Conservation (phyloP, 192 early-diverging fungal species). For the Mortierella antarctica region DNA sequence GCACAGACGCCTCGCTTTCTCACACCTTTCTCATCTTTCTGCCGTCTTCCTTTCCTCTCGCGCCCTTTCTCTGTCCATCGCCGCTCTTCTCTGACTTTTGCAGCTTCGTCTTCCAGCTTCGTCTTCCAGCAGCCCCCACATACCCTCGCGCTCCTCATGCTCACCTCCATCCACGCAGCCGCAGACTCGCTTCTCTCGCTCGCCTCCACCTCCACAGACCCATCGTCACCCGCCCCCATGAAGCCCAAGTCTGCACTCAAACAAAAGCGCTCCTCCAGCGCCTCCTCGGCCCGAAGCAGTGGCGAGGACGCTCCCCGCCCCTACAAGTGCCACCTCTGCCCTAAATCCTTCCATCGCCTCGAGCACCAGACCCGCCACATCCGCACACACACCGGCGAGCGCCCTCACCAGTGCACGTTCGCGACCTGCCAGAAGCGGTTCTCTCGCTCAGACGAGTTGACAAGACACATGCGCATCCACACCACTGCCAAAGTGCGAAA, state of each 20-base stretch:
- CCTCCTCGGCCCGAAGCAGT: conserved; percentile 41
- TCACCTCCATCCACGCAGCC: conserved; percentile 45
- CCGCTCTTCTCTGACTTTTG: conserved; percentile 2
- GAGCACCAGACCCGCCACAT: conserved; percentile 90
- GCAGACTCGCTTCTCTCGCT: conserved; percentile 45
- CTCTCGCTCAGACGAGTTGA: conserved; percentile 85
- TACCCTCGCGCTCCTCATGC: not conserved
- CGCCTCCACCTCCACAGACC: not conserved
- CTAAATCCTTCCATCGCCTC: conserved; percentile 78
- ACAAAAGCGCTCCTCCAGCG: conserved; percentile 48
- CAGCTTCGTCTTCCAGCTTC: conserved; percentile 1
- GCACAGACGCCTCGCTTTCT: not conserved
- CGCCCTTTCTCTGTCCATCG: conserved; percentile 1
- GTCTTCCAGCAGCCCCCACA: conserved; percentile 8
- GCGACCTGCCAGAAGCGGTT: conserved; percentile 82
- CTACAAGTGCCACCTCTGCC: conserved; percentile 71
- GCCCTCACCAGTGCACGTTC: conserved; percentile 83
- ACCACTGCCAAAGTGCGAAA: conserved; percentile 46
- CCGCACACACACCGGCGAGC: conserved; percentile 88
- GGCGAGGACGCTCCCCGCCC: conserved; percentile 69
- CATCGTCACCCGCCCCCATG: not conserved
- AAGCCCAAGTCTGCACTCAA: conserved; percentile 34
- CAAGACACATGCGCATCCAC: conserved; percentile 66
- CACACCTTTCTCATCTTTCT: not conserved
- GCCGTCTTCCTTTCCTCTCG: not conserved